A percentile compares a stretch with the other conserved stretches of the same genome.
These are phyloP conservation scores for Backusella mclennaniae DNA, from an alignment of 192 early-diverging fungal species.

Conservation along the genomic window DNA sequence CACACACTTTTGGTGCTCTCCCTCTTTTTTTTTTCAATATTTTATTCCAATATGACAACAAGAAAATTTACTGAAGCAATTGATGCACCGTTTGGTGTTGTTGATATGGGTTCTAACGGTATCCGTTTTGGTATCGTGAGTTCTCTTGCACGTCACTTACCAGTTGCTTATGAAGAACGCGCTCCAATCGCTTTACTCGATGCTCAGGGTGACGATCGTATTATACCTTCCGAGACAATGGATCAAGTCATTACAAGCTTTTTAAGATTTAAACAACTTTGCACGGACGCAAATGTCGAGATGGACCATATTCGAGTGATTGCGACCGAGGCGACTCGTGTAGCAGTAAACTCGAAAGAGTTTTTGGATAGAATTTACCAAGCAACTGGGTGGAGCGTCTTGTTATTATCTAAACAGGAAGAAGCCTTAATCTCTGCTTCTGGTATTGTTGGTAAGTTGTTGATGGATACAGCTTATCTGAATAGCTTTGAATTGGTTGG, in stretches of 20 bases:
- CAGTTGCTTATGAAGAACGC: conserved; percentile 54
- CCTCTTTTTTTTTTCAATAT: neutral
- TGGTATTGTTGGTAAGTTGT: conserved; percentile 45
- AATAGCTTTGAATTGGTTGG: neutral
- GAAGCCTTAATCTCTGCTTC: conserved; percentile 51
- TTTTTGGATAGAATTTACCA: conserved; percentile 43
- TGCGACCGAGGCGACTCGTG: conserved; percentile 54
- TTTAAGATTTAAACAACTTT: conserved; percentile 47
- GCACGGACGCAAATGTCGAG: conserved; percentile 38
- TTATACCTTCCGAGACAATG: conserved; percentile 47
- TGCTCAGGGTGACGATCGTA: conserved; percentile 34
- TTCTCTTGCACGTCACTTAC: conserved; percentile 43
- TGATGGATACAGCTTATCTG: neutral
- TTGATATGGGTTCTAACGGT: conserved; percentile 63
- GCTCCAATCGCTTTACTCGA: conserved; percentile 53
- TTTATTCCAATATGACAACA: neutral
- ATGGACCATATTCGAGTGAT: conserved; percentile 39
- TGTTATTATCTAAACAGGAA: conserved; percentile 42
- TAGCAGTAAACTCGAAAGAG: conserved; percentile 45
- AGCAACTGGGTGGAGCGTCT: conserved; percentile 41
- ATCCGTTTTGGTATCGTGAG: conserved; percentile 56
- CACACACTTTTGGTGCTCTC: neutral
- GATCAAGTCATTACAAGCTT: conserved; percentile 46
- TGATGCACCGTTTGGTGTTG: conserved; percentile 38
- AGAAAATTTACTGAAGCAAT: neutral